phyloP scores from a whole-genome alignment of 495 filamentous ascomycete genomes.

The Penicillium silybi region DNA sequence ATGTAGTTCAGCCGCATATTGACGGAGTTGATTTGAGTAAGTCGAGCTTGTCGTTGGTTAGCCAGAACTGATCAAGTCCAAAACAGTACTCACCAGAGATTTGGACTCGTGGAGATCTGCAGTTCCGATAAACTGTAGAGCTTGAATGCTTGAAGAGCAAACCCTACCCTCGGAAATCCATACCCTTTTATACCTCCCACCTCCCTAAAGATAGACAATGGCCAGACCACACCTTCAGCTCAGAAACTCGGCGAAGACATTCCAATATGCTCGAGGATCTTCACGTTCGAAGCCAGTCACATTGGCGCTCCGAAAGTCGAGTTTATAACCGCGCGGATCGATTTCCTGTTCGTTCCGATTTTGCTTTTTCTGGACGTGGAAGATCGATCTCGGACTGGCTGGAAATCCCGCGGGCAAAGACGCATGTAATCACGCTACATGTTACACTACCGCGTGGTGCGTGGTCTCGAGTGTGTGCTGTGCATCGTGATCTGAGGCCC shows the following conservation, averaged over 20 bases:
- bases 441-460: slow-evolving; percentile 5
- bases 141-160: not conserved
- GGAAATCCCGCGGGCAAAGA: not conserved
- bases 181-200: not conserved
- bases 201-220: not conserved
- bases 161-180: not conserved
- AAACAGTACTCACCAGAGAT: not conserved
- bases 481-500: not conserved
- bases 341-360: not conserved
- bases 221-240: not conserved
- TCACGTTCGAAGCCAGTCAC: not conserved
- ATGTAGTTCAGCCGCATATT: slow-evolving; percentile 15
- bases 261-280: not conserved
- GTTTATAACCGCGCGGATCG: not conserved
- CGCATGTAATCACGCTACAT: not conserved
- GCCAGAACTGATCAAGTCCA: not conserved
- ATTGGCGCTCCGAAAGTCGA: not conserved
- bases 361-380: not conserved
- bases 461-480: not conserved
- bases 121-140: not conserved
- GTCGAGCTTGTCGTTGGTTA: not conserved
- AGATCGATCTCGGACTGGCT: not conserved
- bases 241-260: slow-evolving; percentile 10
- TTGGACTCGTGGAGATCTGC: not conserved
- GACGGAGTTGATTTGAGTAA: not conserved